These are phyloP conservation scores for Escallonia herrerae DNA, from an alignment of 129 eudicot genomes.

Conservation along the genomic window DNA sequence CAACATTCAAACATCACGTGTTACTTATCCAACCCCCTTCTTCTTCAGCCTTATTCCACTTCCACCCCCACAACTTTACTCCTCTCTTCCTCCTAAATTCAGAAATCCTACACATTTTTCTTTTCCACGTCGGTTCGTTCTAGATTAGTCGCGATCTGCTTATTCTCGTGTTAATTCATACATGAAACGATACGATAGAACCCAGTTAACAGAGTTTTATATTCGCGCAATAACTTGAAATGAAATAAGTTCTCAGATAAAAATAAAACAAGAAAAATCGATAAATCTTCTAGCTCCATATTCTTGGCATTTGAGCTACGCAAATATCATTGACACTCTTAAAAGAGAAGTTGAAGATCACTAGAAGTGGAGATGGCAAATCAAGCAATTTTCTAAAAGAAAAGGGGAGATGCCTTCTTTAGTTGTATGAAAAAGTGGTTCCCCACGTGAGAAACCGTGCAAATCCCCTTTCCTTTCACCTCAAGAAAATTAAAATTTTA, in stretches of 20 bases:
- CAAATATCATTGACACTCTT: not conserved
- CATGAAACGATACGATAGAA: no score
- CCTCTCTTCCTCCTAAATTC: not conserved
- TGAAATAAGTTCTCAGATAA: not conserved
- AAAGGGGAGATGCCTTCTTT: not conserved
- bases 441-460: conserved; percentile 49
- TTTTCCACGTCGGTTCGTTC: not conserved
- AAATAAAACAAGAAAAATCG: not conserved
- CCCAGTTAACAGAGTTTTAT: not conserved
- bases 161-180: not conserved
- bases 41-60: not conserved
- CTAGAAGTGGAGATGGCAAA: not conserved
- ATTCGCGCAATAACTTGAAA: not conserved
- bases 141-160: not conserved
- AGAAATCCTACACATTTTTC: not conserved
- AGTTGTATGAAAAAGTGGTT: conserved; percentile 21
- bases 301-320: not conserved
- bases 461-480: conserved; percentile 49
- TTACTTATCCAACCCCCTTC: not conserved
- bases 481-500: conserved; percentile 35
- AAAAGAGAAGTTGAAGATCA: not conserved
- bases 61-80: conserved; percentile 7
- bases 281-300: not conserved
- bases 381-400: not conserved
- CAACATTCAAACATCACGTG: conserved; percentile 63